A percentile compares a stretch with the other conserved stretches of the same genome.
Evolutionary conservation across 75 land plant genomes (phyloP).

Genomic region (Pinus albicaulis): DNA sequence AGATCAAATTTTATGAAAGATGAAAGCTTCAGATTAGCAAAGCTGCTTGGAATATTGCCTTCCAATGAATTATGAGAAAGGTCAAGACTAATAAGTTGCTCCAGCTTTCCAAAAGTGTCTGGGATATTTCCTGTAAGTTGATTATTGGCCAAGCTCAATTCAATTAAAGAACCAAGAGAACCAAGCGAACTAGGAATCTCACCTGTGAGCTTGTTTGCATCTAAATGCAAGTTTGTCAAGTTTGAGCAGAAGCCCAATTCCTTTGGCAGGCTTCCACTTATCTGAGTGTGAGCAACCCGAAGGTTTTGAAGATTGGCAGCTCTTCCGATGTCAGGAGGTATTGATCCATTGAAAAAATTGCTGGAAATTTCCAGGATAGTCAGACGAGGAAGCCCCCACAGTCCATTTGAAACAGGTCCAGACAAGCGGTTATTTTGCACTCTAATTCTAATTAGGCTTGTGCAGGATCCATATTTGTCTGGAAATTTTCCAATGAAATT

Average conservation of each 20-base stretch:
- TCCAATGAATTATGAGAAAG: slow-evolving; percentile 30
- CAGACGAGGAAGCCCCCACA: slow-evolving; percentile 38
- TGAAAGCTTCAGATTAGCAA: slow-evolving; percentile 11
- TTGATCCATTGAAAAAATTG: slow-evolving; percentile 18
- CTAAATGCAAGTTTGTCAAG: slow-evolving; percentile 17
- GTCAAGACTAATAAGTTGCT: slow-evolving; percentile 21
- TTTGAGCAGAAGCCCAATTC: slow-evolving; percentile 6
- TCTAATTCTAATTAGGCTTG: slow-evolving; percentile 25
- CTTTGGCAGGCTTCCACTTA: slow-evolving; percentile 12
- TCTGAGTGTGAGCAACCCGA: neutral
- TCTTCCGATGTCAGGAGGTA: slow-evolving; percentile 17
- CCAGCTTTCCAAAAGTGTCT: slow-evolving; percentile 22
- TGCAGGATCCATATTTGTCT: slow-evolving; percentile 24
- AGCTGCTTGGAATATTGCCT: slow-evolving; percentile 23
- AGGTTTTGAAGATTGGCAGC: slow-evolving; percentile 7
- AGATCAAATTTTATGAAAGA: slow-evolving; percentile 19
- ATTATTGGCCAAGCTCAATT: slow-evolving; percentile 22
- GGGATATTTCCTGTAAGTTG: slow-evolving; percentile 26
- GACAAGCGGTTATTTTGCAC: slow-evolving; percentile 23
- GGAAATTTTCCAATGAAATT: slow-evolving; percentile 32
- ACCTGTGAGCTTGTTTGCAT: slow-evolving; percentile 17
- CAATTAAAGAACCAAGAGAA: slow-evolving; percentile 1
- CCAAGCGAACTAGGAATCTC: slow-evolving; percentile 21
- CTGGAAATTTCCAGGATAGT: slow-evolving; percentile 17
- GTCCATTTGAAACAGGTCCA: slow-evolving; percentile 24